These are phyloP conservation scores for Penicillium rolfsii DNA, from an alignment of 2,329 filamentous ascomycete species.

Conservation along the genomic window DNA sequence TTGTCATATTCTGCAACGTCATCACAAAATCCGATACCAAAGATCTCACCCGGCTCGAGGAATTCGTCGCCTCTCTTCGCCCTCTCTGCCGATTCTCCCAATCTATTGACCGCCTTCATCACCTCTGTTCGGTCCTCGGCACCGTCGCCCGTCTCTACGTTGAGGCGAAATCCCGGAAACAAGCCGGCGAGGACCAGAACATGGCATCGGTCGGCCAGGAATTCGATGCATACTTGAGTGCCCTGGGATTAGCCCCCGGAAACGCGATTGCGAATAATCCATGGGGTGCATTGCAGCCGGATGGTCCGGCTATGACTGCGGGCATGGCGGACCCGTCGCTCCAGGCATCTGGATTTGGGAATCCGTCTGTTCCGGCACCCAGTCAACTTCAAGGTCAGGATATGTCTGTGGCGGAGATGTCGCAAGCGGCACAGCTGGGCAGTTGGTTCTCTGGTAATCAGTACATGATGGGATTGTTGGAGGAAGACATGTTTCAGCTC, in stretches of 20 bases:
- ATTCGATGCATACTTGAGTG: slow-evolving; percentile 67
- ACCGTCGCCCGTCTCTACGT: slow-evolving; percentile 66
- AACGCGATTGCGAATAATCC: slow-evolving; percentile 7
- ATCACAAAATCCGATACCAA: slow-evolving; percentile 56
- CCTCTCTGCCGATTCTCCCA: slow-evolving; percentile 58
- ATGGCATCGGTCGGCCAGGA: slow-evolving; percentile 59
- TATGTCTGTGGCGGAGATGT: slow-evolving; percentile 21
- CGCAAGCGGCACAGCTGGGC: slow-evolving; percentile 55
- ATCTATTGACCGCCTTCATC: slow-evolving; percentile 62
- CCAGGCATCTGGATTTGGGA: slow-evolving; percentile 12
- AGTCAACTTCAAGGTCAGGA: slow-evolving; percentile 24
- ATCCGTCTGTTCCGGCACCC: neutral
- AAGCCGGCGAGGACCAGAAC: slow-evolving; percentile 52
- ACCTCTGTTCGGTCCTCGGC: slow-evolving; percentile 64
- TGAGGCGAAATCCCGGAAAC: slow-evolving; percentile 62
- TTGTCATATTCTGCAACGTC: slow-evolving; percentile 53
- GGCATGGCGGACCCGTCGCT: neutral
- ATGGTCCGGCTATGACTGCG: slow-evolving; percentile 12
- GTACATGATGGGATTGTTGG: slow-evolving; percentile 67
- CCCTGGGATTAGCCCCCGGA: slow-evolving; percentile 61
- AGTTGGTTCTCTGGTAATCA: slow-evolving; percentile 70
- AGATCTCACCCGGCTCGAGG: slow-evolving; percentile 59
- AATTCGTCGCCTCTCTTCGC: slow-evolving; percentile 61
- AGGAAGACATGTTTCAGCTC: slow-evolving; percentile 57
- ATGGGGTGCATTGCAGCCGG: slow-evolving; percentile 14